These are phyloP conservation scores for Jamesozyma rosinii DNA, from an alignment of 805 yeast species.

Conservation along the genomic window DNA sequence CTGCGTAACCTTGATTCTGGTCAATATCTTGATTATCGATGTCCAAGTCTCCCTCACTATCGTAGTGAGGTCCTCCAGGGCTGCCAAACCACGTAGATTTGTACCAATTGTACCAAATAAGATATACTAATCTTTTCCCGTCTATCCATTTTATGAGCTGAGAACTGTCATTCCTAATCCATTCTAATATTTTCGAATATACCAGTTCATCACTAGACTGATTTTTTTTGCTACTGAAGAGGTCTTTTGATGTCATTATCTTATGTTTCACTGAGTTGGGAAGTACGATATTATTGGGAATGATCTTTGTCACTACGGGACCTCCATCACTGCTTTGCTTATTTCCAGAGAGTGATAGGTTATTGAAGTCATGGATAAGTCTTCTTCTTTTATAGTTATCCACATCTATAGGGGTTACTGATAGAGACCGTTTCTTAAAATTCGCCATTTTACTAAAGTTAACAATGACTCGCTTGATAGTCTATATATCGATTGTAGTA, in stretches of 20 bases:
- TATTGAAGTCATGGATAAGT: constrained; percentile 28
- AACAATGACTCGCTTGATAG: too few relatives aligned
- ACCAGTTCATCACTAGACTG: constrained; percentile 8
- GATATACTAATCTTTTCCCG: constrained; percentile 13
- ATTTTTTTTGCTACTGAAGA: background rate
- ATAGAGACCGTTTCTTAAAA: constrained; percentile 23
- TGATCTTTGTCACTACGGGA: constrained; percentile 2
- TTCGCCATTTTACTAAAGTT: constrained; percentile 4
- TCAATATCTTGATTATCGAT: background rate
- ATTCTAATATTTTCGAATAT: constrained; percentile 19
- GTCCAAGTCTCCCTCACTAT: constrained; percentile 5
- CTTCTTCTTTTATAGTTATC: constrained; percentile 29
- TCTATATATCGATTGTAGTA: too few relatives aligned
- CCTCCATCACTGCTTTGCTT: background rate
- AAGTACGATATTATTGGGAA: constrained; percentile 6
- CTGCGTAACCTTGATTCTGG: background rate
- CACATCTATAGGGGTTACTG: constrained; percentile 21
- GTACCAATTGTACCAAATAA: constrained; percentile 29
- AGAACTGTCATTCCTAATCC: constrained; percentile 19
- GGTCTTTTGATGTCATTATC: background rate
- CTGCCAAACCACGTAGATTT: constrained; percentile 5
- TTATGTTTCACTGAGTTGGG: constrained; percentile 6
- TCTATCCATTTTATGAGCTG: constrained; percentile 27
- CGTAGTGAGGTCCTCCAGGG: background rate
- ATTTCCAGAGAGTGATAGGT: constrained; percentile 15